A percentile compares a stretch with the other conserved stretches of the same genome.
These are phyloP conservation scores for Taphrina deformans DNA, from an alignment of 1,139 yeast genomes.

Conservation along the genomic window DNA sequence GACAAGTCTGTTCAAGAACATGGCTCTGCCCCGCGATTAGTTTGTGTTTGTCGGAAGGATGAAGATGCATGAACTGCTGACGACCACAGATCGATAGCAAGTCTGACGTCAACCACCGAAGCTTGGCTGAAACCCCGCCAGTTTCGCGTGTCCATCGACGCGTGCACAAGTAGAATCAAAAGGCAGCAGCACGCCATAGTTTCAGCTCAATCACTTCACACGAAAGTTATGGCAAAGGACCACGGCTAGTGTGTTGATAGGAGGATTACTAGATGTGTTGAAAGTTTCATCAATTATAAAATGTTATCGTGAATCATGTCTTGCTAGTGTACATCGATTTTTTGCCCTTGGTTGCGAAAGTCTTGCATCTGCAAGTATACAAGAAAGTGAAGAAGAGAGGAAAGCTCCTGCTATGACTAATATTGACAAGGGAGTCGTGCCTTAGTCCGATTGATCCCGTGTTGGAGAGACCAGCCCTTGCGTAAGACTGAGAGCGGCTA, in stretches of 20 bases:
- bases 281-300: neutral
- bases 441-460: neutral
- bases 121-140: neutral
- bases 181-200: too few relatives aligned
- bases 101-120: neutral
- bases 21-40: neutral
- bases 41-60: neutral
- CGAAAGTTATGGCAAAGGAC: too few relatives aligned
- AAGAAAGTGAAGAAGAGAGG: neutral
- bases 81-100: neutral
- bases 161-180: too few relatives aligned
- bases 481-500: conserved; percentile 21
- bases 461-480: conserved; percentile 14
- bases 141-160: too few relatives aligned
- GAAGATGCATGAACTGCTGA: neutral
- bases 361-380: neutral
- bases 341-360: neutral
- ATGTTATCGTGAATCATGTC: conserved; percentile 4
- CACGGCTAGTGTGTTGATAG: neutral
- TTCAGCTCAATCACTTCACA: too few relatives aligned
- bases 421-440: neutral
- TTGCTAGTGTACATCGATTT: conserved; percentile 2
- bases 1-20: neutral
- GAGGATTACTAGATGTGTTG: neutral
- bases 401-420: neutral